These are phyloP conservation scores for Prunus campanulata DNA, from an alignment of 306 rosid species.

Conservation along the genomic window DNA sequence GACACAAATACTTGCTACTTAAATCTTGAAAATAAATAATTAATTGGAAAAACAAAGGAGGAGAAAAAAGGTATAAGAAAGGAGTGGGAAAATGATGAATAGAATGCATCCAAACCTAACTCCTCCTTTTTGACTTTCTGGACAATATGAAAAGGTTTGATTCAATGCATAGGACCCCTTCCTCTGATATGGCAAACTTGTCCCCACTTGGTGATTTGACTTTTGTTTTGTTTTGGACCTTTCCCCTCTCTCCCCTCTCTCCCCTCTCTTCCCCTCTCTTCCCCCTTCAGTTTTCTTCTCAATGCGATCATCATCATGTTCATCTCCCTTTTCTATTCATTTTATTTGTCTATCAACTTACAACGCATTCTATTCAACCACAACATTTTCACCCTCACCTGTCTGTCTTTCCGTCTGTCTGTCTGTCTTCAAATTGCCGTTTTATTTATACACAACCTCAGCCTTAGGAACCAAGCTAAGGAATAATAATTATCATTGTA, in stretches of 20 bases:
- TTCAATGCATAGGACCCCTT: slow-evolving; percentile 21
- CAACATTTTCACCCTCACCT: too few species aligned
- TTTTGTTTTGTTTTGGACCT: neutral
- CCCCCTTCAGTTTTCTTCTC: neutral
- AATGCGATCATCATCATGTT: neutral
- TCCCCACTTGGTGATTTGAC: slow-evolving; percentile 23
- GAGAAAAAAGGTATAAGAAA: neutral
- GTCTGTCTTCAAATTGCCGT: too few species aligned
- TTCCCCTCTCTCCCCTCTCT: too few species aligned
- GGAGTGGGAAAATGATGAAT: slow-evolving; percentile 37
- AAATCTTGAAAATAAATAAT: slow-evolving; percentile 7
- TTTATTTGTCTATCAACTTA: too few species aligned
- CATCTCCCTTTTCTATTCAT: too few species aligned
- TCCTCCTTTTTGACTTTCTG: slow-evolving; percentile 46
- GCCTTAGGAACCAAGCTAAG: neutral
- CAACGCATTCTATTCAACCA: too few species aligned
- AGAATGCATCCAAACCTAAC: slow-evolving; percentile 48
- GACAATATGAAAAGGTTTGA: slow-evolving; percentile 28
- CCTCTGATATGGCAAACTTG: slow-evolving; percentile 15
- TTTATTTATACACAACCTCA: neutral
- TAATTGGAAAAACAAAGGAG: too few species aligned
- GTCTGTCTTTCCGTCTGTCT: too few species aligned
- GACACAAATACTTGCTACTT: neutral
- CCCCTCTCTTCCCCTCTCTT: neutral
- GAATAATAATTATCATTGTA: neutral